Evolutionary conservation across 163 green algal genomes (phyloP).

Genomic region (Dunaliella salina): DNA sequence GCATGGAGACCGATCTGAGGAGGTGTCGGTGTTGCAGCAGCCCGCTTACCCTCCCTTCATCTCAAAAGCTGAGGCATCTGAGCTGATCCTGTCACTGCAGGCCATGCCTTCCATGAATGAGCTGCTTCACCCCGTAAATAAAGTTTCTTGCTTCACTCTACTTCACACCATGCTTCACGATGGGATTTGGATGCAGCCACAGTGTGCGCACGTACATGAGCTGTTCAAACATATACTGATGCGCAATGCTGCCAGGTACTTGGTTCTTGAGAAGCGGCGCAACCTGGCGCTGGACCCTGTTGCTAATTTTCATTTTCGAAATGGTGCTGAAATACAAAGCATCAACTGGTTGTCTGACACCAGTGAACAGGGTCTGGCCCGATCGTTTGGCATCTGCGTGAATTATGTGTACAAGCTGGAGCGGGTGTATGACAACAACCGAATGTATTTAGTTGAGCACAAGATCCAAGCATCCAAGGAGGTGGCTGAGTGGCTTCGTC

Average conservation of each 20-base stretch:
- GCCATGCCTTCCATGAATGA: too few relatives aligned
- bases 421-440: constrained; percentile 45
- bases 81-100: too few relatives aligned
- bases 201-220: too few relatives aligned
- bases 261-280: constrained; percentile 21
- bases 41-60: too few relatives aligned
- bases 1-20: too few relatives aligned
- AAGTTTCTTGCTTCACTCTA: too few relatives aligned
- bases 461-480: constrained; percentile 22
- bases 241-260: constrained; percentile 37
- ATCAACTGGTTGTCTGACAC: constrained; percentile 40
- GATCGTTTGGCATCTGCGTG: constrained; percentile 63
- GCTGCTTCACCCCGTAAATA: too few relatives aligned
- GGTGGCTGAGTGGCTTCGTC: too few relatives aligned
- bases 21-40: too few relatives aligned
- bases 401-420: constrained; percentile 62
- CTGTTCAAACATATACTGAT: constrained; percentile 41
- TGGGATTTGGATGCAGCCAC: too few relatives aligned
- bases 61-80: too few relatives aligned
- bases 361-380: constrained; percentile 32
- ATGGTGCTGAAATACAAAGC: constrained; percentile 38
- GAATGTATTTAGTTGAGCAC: constrained; percentile 49
- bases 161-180: too few relatives aligned
- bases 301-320: constrained; percentile 51
- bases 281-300: constrained; percentile 60